Conservation (phyloP, 163 green algal genomes). For the Coccomyxa subellipsoidea region DNA sequence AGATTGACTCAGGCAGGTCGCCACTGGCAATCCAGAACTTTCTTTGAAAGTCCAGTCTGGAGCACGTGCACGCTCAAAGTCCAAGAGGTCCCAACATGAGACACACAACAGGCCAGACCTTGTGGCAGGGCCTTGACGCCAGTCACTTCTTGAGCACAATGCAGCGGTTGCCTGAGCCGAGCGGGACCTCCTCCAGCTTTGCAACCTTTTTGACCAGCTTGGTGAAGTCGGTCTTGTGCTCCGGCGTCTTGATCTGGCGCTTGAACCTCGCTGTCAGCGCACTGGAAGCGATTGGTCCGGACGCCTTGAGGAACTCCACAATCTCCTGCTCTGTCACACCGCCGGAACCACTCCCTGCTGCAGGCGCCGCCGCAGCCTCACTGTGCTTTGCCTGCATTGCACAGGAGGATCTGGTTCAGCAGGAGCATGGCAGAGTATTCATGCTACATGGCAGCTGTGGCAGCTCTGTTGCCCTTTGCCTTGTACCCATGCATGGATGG, state of each 20-base stretch:
- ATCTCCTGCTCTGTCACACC: background rate
- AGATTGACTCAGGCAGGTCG: no score
- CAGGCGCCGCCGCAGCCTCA: background rate
- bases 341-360: background rate
- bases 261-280: background rate
- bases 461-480: no score
- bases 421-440: no score
- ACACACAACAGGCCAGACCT: no score
- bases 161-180: background rate
- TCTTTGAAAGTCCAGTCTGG: no score
- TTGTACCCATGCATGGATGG: no score
- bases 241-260: background rate
- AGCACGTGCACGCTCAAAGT: no score
- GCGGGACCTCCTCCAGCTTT: slow-evolving; percentile 3
- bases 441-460: no score
- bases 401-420: no score
- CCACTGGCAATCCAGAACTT: no score
- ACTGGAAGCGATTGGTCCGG: background rate
- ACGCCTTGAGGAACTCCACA: background rate
- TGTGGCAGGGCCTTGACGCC: no score
- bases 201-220: background rate
- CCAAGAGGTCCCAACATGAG: no score
- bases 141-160: background rate
- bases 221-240: background rate
- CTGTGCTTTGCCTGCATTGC: background rate